Evolutionary conservation across 2,329 filamentous ascomycete genomes (phyloP), one percentile per base, ranked within the genome.

Genomic region (Beauveria scarabaeidicola): DNA sequence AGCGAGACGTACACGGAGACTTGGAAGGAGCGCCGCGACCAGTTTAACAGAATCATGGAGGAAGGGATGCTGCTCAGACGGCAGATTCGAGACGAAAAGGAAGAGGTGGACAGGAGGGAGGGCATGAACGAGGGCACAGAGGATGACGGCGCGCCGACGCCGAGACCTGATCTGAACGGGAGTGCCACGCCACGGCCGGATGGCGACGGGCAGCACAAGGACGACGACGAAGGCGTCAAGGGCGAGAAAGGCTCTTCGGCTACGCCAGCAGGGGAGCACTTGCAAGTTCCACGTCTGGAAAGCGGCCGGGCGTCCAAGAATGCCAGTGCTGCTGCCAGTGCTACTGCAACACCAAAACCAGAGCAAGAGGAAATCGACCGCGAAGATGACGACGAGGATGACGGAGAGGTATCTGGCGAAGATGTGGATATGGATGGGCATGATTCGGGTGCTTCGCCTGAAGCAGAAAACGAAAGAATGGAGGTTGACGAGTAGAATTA

Each of bases 81-180:
- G 52, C 80, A 95, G 71, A 96, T 97, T 68, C 86, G 91, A 62
- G 92, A 96, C 68, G 93, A 97, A 78, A 96, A 96, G 75, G 92
- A 96, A 71, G 91, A 96, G 74, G 90, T 94, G 0, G 91, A 96
- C 74, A 80, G 90, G 46, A 83, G 91, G 58, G 91, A 95, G 72
- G 91, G 90, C 32, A 91, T 91, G 84, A 82, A 84, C 60, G 85
- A 85, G 64, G 86, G 85, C 52, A 82, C 78, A 17, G 86, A 87
- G 65, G 85, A 86, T 32, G 79, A 80, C 15, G 75, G 73, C 2
- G 81, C 77, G 11, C 75, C 77, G 48, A 84, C 80, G 41, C 81
- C 82, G 2, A 69, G 76, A 57, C 75, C 76, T 36, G 81, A 77
- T 25, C 73, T 72, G 2, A 82, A 78, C 59, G 78, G 76, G 8